These are phyloP conservation scores for Leccinum disarticulatum DNA, from an alignment of 768 basidiomycete genomes.

Conservation along the genomic window DNA sequence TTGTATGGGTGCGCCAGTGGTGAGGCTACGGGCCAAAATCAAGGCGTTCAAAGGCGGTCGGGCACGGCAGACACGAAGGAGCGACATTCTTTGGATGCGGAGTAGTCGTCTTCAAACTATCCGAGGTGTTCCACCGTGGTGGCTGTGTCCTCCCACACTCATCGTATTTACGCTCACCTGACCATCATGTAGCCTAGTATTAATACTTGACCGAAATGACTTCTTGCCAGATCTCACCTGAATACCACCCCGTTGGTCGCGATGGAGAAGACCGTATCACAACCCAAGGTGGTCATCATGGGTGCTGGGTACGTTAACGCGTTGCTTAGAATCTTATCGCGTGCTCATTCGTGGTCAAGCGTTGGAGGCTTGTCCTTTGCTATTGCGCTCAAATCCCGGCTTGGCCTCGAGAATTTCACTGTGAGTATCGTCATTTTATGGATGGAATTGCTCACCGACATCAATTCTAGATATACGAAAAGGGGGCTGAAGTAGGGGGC, in stretches of 20 bases:
- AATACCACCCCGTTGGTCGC: not conserved
- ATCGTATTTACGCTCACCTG: not conserved
- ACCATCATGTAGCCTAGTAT: conserved; percentile 2
- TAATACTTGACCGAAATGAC: not conserved
- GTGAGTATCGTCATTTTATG: conserved; percentile 26
- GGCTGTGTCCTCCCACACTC: conserved; percentile 22
- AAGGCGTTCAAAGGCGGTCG: conserved; percentile 20
- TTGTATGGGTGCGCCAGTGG: conserved; percentile 21
- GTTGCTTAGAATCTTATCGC: not conserved
- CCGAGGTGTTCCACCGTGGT: conserved; percentile 13
- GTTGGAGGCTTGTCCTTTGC: conserved; percentile 44
- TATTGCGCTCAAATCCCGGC: conserved; percentile 40
- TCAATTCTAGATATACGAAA: conserved; percentile 42
- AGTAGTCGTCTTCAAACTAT: not conserved
- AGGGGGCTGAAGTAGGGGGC: conserved; percentile 45
- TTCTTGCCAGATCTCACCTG: not conserved
- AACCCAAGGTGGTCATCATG: conserved; percentile 20
- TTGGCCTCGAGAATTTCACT: conserved; percentile 40
- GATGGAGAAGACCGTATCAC: conserved; percentile 1
- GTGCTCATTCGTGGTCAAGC: conserved; percentile 22
- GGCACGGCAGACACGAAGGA: conserved; percentile 47
- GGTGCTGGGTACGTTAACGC: conserved; percentile 22
- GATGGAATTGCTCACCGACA: not conserved
- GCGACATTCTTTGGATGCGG: conserved; percentile 44
- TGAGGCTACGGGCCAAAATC: conserved; percentile 18